phyloP scores from a whole-genome alignment of 139 green algal genomes.

The Chlorella sp. region DNA sequence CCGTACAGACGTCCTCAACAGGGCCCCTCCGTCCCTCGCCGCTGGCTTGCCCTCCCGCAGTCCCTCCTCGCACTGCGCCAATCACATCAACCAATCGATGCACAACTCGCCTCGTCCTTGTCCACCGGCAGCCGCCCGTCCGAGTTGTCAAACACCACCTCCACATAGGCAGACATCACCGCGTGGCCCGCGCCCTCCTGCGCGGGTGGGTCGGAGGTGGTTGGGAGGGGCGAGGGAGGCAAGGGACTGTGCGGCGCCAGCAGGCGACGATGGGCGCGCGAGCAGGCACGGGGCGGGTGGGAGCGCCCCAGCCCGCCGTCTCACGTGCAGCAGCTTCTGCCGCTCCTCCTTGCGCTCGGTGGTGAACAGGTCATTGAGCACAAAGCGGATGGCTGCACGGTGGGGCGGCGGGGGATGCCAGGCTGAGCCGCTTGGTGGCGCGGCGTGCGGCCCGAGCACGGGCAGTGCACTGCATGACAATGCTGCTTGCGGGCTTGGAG shows the following conservation, averaged over 20 bases:
- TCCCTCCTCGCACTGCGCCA: no score
- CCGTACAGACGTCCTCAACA: no score
- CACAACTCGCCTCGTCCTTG: constrained; percentile 3
- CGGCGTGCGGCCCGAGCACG: no score
- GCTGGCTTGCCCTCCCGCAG: no score
- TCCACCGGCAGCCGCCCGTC: constrained; percentile 91
- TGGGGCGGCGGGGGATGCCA: no score
- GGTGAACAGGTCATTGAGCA: constrained; percentile 89
- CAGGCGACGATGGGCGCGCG: background rate
- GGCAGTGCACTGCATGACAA: no score
- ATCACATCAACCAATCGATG: no score
- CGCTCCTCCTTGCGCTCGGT: constrained; percentile 82
- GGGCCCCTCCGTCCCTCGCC: no score
- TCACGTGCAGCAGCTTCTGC: constrained; percentile 91
- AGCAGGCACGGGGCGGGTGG: background rate
- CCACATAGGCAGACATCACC: constrained; percentile 90
- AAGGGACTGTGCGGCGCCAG: background rate
- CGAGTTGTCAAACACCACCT: constrained; percentile 98
- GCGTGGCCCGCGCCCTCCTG: constrained; percentile 94
- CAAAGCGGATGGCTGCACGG: constrained; percentile 94
- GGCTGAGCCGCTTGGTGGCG: no score
- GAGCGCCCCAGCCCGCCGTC: no score
- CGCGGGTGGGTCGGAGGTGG: background rate
- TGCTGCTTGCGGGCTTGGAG: no score
- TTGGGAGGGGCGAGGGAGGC: background rate